A percentile compares a stretch with the other conserved stretches of the same genome.
These are phyloP conservation scores for Nakazawaea wickerhamii DNA, from an alignment of 805 yeast genomes.

Conservation along the genomic window DNA sequence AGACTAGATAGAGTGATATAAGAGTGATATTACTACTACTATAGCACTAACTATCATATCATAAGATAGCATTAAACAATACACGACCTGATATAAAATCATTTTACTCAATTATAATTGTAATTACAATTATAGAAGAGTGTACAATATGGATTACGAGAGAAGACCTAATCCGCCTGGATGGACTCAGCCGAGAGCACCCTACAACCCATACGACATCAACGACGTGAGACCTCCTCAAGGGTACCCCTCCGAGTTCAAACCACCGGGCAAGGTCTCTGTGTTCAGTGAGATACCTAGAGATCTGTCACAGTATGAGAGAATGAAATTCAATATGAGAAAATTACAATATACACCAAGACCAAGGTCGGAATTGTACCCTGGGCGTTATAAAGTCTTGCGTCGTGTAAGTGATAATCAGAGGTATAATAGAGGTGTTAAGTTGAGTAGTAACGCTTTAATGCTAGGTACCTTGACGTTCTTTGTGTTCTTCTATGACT, in stretches of 20 bases:
- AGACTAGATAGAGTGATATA: no score
- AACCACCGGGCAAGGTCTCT: conserved; percentile 57
- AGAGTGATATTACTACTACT: no score
- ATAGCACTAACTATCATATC: no score
- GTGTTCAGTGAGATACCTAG: conserved; percentile 45
- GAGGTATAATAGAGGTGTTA: conserved; percentile 55
- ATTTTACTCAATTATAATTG: no score
- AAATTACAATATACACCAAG: conserved; percentile 71
- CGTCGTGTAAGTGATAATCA: conserved; percentile 48
- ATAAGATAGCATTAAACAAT: no score
- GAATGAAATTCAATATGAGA: conserved; percentile 69
- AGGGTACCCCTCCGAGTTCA: conserved; percentile 82
- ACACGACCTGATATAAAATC: no score
- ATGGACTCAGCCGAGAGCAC: conserved; percentile 78
- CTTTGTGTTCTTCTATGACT: conserved; percentile 67
- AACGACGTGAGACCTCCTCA: conserved; percentile 70
- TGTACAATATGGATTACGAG: no score
- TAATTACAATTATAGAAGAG: no score
- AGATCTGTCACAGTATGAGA: conserved; percentile 61
- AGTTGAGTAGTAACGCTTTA: conserved; percentile 46
- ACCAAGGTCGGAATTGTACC: conserved; percentile 67
- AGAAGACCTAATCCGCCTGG: conserved; percentile 74
- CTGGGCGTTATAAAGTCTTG: conserved; percentile 73
- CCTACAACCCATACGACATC: conserved; percentile 83
- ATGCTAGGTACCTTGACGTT: conserved; percentile 47